Conservation (phyloP, 495 filamentous ascomycete genomes). For the Sordaria brevicollis region DNA sequence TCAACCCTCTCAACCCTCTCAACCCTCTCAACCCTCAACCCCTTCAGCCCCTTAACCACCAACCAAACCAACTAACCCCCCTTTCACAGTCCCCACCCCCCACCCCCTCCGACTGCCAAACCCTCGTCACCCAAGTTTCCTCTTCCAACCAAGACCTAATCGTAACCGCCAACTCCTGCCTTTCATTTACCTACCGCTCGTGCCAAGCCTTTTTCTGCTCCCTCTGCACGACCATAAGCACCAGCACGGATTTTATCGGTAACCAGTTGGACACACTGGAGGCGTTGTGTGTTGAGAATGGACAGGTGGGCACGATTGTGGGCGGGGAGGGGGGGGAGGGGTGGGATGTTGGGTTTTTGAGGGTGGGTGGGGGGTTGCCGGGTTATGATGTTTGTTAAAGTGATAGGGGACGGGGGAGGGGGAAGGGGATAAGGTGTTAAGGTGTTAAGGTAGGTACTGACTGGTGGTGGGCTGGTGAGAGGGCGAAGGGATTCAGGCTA, state of each 20-base stretch:
- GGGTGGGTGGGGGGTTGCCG: slow-evolving; percentile 20
- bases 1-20: no score
- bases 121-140: slow-evolving; percentile 22
- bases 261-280: slow-evolving; percentile 27
- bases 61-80: not conserved
- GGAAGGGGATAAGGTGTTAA: no score
- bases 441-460: no score
- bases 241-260: slow-evolving; percentile 29
- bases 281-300: slow-evolving; percentile 25
- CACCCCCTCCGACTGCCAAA: slow-evolving; percentile 22
- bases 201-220: slow-evolving; percentile 37
- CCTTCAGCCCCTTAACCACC: no score
- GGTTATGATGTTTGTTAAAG: slow-evolving; percentile 28
- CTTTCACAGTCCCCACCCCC: slow-evolving; percentile 20
- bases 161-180: slow-evolving; percentile 27
- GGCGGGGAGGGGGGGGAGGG: slow-evolving; percentile 22
- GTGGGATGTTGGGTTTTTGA: slow-evolving; percentile 32
- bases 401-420: not conserved
- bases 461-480: no score
- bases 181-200: slow-evolving; percentile 24
- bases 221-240: slow-evolving; percentile 24
- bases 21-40: no score
- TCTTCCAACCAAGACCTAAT: slow-evolving; percentile 21
- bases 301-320: slow-evolving; percentile 29
- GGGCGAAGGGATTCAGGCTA: no score